Evolutionary conservation across 192 early-diverging fungal species (phyloP).

Genomic region (Kappamyces sp.): DNA sequence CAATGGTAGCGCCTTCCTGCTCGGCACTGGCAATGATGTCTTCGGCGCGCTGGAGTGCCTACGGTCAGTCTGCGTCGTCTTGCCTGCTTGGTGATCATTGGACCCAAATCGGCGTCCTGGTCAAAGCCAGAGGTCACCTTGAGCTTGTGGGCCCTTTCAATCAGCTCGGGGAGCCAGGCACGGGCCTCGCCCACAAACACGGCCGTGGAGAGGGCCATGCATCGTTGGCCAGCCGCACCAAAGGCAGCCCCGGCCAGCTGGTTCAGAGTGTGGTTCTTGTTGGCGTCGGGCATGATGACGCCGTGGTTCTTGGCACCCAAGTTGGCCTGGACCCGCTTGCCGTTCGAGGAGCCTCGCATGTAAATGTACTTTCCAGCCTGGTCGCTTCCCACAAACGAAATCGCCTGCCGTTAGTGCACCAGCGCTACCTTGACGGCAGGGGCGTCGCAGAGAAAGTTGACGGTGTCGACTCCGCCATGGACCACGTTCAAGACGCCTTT

Average conservation of each 20-base stretch:
- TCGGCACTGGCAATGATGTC: slow-evolving; percentile 71
- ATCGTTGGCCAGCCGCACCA: slow-evolving; percentile 95
- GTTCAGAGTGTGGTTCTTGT: slow-evolving; percentile 93
- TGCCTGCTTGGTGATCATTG: slow-evolving; percentile 63
- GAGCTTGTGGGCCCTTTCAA: slow-evolving; percentile 70
- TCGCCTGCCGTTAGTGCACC: too few relatives aligned
- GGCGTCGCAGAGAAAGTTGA: slow-evolving; percentile 86
- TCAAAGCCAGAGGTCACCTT: slow-evolving; percentile 84
- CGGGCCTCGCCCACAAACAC: slow-evolving; percentile 83
- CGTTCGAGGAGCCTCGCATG: slow-evolving; percentile 74
- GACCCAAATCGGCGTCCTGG: slow-evolving; percentile 79
- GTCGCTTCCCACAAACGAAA: slow-evolving; percentile 92
- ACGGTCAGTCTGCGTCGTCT: slow-evolving; percentile 20
- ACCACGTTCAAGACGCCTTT: slow-evolving; percentile 88
- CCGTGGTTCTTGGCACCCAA: slow-evolving; percentile 98
- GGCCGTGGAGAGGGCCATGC: slow-evolving; percentile 92
- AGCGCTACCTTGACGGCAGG: slow-evolving; percentile 73
- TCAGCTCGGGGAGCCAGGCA: slow-evolving; percentile 83
- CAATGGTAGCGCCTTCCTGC: slow-evolving; percentile 77
- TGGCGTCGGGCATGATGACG: slow-evolving; percentile 87
- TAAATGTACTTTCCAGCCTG: slow-evolving; percentile 85
- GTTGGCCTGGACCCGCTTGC: slow-evolving; percentile 96
- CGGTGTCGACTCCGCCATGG: slow-evolving; percentile 78
- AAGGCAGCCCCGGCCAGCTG: slow-evolving; percentile 88
- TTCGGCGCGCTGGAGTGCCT: slow-evolving; percentile 70